Evolutionary conservation across 768 basidiomycete species (phyloP), one percentile per base, ranked within the genome.

Genomic region (Ramaria rubella): DNA sequence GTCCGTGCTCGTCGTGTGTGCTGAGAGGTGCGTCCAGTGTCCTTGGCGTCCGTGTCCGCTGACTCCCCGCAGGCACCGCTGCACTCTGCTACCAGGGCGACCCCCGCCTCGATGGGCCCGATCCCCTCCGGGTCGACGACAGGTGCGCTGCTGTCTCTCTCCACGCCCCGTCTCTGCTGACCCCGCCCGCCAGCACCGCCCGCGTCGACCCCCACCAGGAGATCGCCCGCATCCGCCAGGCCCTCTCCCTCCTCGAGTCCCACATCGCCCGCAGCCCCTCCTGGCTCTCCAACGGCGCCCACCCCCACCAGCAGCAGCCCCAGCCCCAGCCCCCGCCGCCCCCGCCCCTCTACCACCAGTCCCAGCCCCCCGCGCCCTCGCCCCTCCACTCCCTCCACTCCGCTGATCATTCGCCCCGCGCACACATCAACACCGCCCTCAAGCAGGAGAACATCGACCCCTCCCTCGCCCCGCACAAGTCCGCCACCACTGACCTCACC

Each of bases 1-100:
- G 88, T 11, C 90, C 90, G n/a, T 92, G 90, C 65, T 90, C 89
- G 3, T 89, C 87, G 19, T 92, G 90, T 68, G 88, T 91, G 45
- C 74, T 91, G 62, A 77, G 90, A 73, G 90, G 88, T 83, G 53
- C 58, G 79, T 72, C 51, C 53, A 52, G 27, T 53, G 53, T 63
- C 49, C 33, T 5, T 36, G 8, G 4, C 17, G 14, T 48, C 52
- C 54, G 49, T 60, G 50, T 58, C 38, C 26, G 29, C 40, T 38
- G 24, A 38, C 52, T 30, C 59, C 17, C 52, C 51, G 58, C 57
- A 90, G 88, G 90, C 57, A 91, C 90, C 33, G 81, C 86, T 64
- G 81, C 86, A 33, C 78, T 78, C 63, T 92, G 89, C 73, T 90
- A 90, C 73, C 85, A 88, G 65, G 83, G 86, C 72, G 80, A 79